phyloP scores from a whole-genome alignment of 805 yeast genomes.

The Grigorovia transvaalensis region DNA sequence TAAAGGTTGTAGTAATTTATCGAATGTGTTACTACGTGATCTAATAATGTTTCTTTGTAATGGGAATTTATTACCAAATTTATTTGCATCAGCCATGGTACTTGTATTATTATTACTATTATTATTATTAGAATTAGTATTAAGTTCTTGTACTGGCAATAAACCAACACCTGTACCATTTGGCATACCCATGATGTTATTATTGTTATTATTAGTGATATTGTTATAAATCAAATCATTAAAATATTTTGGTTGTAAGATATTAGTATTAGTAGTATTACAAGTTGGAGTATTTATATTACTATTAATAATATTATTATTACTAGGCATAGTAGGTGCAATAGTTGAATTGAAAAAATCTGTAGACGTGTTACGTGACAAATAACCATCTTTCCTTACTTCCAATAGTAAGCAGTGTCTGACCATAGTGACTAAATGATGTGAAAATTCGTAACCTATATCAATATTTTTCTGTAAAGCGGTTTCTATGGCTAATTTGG shows the following conservation, averaged over 20 bases:
- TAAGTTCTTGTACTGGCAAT: neutral
- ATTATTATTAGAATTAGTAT: neutral
- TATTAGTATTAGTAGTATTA: neutral
- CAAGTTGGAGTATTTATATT: neutral
- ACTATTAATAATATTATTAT: neutral
- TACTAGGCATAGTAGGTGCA: neutral
- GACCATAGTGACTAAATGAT: slow-evolving; percentile 9
- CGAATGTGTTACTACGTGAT: neutral
- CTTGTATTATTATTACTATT: no score
- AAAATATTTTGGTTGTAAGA: neutral
- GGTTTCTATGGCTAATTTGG: slow-evolving; percentile 41
- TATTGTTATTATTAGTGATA: neutral
- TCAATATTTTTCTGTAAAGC: slow-evolving; percentile 28
- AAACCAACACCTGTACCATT: neutral
- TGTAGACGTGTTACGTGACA: slow-evolving; percentile 22
- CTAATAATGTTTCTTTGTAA: neutral
- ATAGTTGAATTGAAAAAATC: slow-evolving; percentile 7
- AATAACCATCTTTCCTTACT: slow-evolving; percentile 20
- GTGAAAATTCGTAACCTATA: slow-evolving; percentile 27
- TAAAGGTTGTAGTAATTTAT: neutral
- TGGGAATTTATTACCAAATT: neutral
- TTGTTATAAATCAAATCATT: neutral
- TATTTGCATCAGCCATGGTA: neutral
- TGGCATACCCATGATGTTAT: neutral
- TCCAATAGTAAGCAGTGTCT: slow-evolving; percentile 30